Base-by-base conservation (phyloP, 2,329 filamentous ascomycete species). In the Sordariomycetes sp. region DNA sequence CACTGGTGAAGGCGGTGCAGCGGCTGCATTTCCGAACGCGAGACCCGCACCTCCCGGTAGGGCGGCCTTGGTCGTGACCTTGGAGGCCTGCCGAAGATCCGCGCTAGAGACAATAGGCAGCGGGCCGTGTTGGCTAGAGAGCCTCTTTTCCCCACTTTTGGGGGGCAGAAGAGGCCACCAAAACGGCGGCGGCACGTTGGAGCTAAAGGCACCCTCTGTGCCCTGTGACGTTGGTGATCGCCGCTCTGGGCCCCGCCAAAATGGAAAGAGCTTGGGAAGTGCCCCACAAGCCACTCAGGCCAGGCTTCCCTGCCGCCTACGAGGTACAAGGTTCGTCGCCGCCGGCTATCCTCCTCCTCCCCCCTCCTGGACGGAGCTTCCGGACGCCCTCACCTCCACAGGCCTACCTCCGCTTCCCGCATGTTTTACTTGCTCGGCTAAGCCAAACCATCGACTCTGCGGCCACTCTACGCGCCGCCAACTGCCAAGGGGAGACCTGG, bases 161-260 rank as follows among this genome's bases (percentile, higher is more conserved):
- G 20, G 46, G 46, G 46, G 20, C 22, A 11, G 14, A 37, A 53
- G 34, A 54, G 6, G 7, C 11, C 53, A 54, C 53, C n/a, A 34
- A 54, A 40, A 50, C 46, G 46, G 46, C 22, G 46, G 22, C 46
- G 46, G 46, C 46, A 50, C 46, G 22, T 24, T 50, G 6, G 18
- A 22, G 11, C 20, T 8, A 14, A 50, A 46, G 54, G n/a, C 34
- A n/a, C 32, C 54, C 20, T 18, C n/a, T 14, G 35, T 50, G 54
- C 34, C 28, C 43, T 57, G 55, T 57, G 55, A 57, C 55, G 55
- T 57, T 57, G 55, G 50, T 43, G 55, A 57, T 57, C 55, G 25
- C 32, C 43, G 24, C 18, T 20, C 20, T 48, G 10, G 35, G 22
- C 25, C n/a, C 55, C 20, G 35, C 46, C 46, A 55, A 28, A 55